phyloP scores from a whole-genome alignment of 805 yeast genomes.

The Wickerhamiella brachini region DNA sequence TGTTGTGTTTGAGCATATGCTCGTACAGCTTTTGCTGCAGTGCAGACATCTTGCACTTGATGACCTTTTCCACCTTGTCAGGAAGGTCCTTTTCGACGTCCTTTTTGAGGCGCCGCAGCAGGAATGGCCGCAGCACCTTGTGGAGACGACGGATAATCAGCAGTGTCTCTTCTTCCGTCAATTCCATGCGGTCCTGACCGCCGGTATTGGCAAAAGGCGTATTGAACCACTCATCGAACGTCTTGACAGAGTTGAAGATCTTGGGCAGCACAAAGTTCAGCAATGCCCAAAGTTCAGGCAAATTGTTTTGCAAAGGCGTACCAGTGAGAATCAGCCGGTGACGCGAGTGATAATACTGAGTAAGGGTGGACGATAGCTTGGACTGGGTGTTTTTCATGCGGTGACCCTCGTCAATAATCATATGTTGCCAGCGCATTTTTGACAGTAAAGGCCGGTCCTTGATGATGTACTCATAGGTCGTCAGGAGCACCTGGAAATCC shows the following conservation, averaged over 20 bases:
- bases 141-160: slow-evolving; percentile 90
- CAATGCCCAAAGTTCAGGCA: slow-evolving; percentile 95
- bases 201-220: slow-evolving; percentile 98
- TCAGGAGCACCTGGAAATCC: slow-evolving; percentile 77
- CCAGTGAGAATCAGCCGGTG: slow-evolving; percentile 88
- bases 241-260: slow-evolving; percentile 89
- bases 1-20: slow-evolving; percentile 80
- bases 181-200: slow-evolving; percentile 81
- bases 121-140: slow-evolving; percentile 87
- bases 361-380: slow-evolving; percentile 71
- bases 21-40: slow-evolving; percentile 73
- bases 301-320: slow-evolving; percentile 88
- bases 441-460: slow-evolving; percentile 73
- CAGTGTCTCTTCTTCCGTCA: slow-evolving; percentile 91
- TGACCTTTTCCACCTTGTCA: slow-evolving; percentile 84
- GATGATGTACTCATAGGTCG: slow-evolving; percentile 89
- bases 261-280: slow-evolving; percentile 89
- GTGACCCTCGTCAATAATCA: slow-evolving; percentile 98
- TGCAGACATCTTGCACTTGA: slow-evolving; percentile 85
- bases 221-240: slow-evolving; percentile 97
- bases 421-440: slow-evolving; percentile 83
- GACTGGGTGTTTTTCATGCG: slow-evolving; percentile 92
- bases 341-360: slow-evolving; percentile 70
- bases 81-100: slow-evolving; percentile 97
- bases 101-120: slow-evolving; percentile 85